Evolutionary conservation across 768 basidiomycete species (phyloP).

Genomic region (Mycena indigotica): DNA sequence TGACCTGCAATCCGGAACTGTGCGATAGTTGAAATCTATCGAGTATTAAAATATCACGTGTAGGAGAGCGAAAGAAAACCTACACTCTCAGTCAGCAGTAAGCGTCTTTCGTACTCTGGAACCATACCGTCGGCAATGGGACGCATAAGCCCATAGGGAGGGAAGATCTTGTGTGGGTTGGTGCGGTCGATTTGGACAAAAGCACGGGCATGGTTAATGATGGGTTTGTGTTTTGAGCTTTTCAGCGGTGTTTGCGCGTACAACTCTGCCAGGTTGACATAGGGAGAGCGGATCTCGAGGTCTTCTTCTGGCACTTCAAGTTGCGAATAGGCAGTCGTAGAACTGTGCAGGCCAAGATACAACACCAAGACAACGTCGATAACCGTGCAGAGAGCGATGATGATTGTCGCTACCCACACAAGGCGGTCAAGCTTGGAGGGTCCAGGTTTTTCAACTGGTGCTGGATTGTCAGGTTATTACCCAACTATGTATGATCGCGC

Average conservation of each 20-base stretch:
- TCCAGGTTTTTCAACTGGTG: too few relatives aligned
- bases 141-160: slow-evolving; percentile 15
- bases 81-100: slow-evolving; percentile 14
- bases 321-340: neutral
- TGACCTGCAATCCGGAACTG: slow-evolving; percentile 27
- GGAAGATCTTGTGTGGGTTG: slow-evolving; percentile 14
- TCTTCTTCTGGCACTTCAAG: neutral
- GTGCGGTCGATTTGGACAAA: slow-evolving; percentile 18
- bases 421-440: slow-evolving; percentile 3
- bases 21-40: slow-evolving; percentile 29
- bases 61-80: neutral
- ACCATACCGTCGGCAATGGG: slow-evolving; percentile 15
- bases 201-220: slow-evolving; percentile 18
- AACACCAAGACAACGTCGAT: slow-evolving; percentile 14
- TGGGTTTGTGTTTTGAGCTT: slow-evolving; percentile 14
- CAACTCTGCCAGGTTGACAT: slow-evolving; percentile 15
- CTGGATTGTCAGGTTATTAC: too few relatives aligned
- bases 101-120: slow-evolving; percentile 16
- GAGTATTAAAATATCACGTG: neutral
- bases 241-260: slow-evolving; percentile 13
- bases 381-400: slow-evolving; percentile 11
- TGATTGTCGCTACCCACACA: slow-evolving; percentile 9
- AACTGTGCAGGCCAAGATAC: slow-evolving; percentile 14
- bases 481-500: too few relatives aligned
- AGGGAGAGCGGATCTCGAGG: slow-evolving; percentile 18